Evolutionary conservation across 768 basidiomycete species (phyloP), one percentile per base, ranked within the genome.

Genomic region (Lentinula sp.): DNA sequence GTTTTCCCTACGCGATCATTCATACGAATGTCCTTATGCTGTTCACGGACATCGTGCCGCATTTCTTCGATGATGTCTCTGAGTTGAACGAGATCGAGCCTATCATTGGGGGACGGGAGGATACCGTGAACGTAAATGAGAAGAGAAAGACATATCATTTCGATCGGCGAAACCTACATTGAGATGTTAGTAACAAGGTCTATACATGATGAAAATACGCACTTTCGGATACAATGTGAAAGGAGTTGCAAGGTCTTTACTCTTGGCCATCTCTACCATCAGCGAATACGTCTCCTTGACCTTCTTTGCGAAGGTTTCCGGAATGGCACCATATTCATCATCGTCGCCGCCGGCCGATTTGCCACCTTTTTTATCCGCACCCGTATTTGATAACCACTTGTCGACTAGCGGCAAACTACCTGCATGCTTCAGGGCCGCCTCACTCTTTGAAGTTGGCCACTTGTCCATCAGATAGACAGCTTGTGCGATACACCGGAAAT

Each of bases 401-500:
- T 60, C 59, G 16, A 60, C 59, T 11, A 40, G 50, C 7, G 18
- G 49, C 5, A 60, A 34, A 43, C 59, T 60, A 15, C 59, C 59
- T 31, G 59, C 48, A 31, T 52, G 23, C 31, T 42, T 60, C 1
- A 60, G 50, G 21, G 37, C 10, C 9, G 32, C 16, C 11, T 8
- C 45, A 32, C 16, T 32, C 10, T 57, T 57, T 16, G 56, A 35
- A 45, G 58, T 50, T 16, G 42, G 42, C 59, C 59, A 60, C 15
- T 75, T 76, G 18, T 80, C 74, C 46, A 88, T 80, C 59, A 74
- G 69, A 57, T 78, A 81, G 5, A 88, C 70, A 0, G 82, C 74
- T 45, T 86, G 84, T 0, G 84, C 75, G 21, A 88, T 69, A 63
- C 81, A 81, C 9, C 85, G 80, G 66, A 84, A 89, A 64, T 86